Conservation (phyloP, 1,284 basidiomycete species). For the Afroboletus lepidellus region DNA sequence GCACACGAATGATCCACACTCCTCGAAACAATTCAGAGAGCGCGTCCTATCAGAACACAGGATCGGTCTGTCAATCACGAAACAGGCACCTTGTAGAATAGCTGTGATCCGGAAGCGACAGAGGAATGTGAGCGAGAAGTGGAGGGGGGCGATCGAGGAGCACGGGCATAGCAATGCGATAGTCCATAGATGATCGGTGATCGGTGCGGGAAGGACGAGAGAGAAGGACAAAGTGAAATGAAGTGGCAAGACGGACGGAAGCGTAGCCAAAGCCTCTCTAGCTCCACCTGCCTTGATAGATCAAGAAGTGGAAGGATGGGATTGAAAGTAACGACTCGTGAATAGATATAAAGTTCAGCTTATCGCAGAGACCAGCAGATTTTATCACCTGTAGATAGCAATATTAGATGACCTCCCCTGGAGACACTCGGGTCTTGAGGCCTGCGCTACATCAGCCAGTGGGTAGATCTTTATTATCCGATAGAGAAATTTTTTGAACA, state of each 20-base stretch:
- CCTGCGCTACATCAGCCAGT: too few species aligned
- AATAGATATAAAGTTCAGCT: not conserved
- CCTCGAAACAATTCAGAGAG: not conserved
- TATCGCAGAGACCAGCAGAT: not conserved
- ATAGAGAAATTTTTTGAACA: too few species aligned
- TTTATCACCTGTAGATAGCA: not conserved
- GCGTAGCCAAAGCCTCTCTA: not conserved
- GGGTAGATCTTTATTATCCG: too few species aligned
- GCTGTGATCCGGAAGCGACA: not conserved
- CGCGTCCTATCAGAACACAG: not conserved
- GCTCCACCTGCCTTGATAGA: not conserved
- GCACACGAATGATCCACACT: not conserved
- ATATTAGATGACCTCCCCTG: not conserved
- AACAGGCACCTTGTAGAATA: not conserved
- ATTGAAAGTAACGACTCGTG: not conserved
- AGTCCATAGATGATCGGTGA: constrained; percentile 1
- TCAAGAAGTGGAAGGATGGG: too few species aligned
- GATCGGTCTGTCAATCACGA: not conserved
- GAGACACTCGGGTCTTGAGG: too few species aligned
- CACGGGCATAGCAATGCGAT: not conserved
- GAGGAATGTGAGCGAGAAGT: not conserved
- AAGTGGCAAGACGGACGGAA: not conserved
- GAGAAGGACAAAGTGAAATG: not conserved
- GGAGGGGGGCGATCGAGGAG: not conserved
- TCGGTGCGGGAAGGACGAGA: not conserved